phyloP scores from a whole-genome alignment of 2,329 filamentous ascomycete species.

The Penicillium sp. region DNA sequence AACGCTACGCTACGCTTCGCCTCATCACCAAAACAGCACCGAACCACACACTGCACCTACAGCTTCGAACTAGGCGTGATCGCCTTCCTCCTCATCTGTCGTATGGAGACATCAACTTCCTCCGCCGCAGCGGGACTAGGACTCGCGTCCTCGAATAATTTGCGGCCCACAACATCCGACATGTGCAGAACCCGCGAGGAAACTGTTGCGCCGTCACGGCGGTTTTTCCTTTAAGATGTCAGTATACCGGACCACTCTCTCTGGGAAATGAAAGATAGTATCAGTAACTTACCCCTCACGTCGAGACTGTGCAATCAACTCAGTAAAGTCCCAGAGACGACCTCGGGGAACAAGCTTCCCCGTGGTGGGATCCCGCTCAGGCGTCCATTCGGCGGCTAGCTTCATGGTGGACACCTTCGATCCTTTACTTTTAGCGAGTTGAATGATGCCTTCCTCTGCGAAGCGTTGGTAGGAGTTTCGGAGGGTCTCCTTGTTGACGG shows the following conservation, averaged over 20 bases:
- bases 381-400: constrained; percentile 66
- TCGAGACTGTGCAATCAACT: constrained; percentile 70
- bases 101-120: constrained; percentile 27
- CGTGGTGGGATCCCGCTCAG: constrained; percentile 54
- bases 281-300: constrained; percentile 59
- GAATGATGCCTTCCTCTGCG: constrained; percentile 79
- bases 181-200: constrained; percentile 69
- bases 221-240: constrained; percentile 57
- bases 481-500: constrained; percentile 94
- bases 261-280: not conserved
- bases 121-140: constrained; percentile 21
- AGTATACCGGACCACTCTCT: no score
- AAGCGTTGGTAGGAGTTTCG: constrained; percentile 86
- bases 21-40: no score
- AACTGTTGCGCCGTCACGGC: constrained; percentile 81
- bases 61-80: no score
- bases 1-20: no score
- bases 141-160: constrained; percentile 53
- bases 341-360: constrained; percentile 60
- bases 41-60: no score
- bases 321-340: constrained; percentile 81
- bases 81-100: no score
- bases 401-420: no score
- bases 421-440: constrained; percentile 61
- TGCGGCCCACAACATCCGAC: constrained; percentile 62